Evolutionary conservation across 73 alveolate genomes (phyloP).

Genomic region (Paraurostyla sp.): DNA sequence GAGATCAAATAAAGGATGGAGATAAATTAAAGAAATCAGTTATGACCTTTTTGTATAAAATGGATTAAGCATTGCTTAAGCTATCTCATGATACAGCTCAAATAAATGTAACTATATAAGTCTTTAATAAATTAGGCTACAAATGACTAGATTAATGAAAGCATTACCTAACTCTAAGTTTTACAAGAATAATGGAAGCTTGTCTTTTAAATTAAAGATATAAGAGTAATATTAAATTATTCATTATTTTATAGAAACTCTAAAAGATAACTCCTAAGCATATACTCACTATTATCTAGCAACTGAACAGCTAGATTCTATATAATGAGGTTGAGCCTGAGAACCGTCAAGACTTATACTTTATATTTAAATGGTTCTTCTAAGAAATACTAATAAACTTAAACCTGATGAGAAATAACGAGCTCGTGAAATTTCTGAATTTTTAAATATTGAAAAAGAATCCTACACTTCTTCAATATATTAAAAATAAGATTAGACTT

Average conservation of each 20-base stretch:
- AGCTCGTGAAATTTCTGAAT: conserved; percentile 13
- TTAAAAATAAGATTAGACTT: background rate
- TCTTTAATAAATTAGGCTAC: background rate
- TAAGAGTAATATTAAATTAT: background rate
- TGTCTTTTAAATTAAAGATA: background rate
- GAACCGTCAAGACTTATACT: conserved; percentile 22
- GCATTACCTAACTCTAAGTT: background rate
- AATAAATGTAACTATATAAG: background rate
- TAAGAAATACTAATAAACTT: conserved; percentile 11
- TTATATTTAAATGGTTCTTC: conserved; percentile 39
- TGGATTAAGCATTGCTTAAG: background rate
- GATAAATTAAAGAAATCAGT: background rate
- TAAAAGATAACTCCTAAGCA: background rate
- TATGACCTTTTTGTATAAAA: conserved; percentile 27
- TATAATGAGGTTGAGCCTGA: background rate
- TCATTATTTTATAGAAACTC: background rate
- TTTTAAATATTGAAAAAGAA: conserved; percentile 10
- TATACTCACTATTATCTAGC: background rate
- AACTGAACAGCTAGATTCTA: background rate
- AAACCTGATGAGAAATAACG: conserved; percentile 5
- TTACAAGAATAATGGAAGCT: background rate
- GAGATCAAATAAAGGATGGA: conserved; percentile 26
- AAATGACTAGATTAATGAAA: background rate
- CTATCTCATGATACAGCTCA: background rate
- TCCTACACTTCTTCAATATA: conserved; percentile 25